These are phyloP conservation scores for Volvox carteri DNA, from an alignment of 163 green algal genomes.

Conservation along the genomic window DNA sequence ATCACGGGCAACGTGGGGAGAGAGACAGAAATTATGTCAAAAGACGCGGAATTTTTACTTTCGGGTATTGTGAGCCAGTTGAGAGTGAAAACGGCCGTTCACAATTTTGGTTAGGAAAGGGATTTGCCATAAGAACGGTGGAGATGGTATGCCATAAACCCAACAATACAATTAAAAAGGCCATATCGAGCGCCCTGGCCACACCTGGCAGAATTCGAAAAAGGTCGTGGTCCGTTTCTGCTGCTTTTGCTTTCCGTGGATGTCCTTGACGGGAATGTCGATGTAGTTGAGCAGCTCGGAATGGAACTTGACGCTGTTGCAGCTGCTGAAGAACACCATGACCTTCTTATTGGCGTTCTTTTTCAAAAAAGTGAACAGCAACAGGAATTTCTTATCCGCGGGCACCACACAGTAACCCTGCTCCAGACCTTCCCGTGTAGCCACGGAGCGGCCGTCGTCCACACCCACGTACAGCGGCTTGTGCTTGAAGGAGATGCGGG, in stretches of 20 bases:
- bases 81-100: no score
- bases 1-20: no score
- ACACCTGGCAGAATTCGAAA: conserved; percentile 95
- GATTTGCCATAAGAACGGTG: no score
- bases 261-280: conserved; percentile 95
- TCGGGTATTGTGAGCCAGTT: no score
- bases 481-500: conserved; percentile 94
- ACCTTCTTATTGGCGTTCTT: conserved; percentile 99
- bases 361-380: conserved; percentile 99
- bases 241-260: conserved; percentile 99
- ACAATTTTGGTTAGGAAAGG: no score
- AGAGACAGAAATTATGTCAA: background rate
- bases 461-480: conserved; percentile 97
- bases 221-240: conserved; percentile 96
- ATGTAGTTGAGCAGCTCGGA: conserved; percentile 99
- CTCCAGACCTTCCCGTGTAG: conserved; percentile 95
- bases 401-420: conserved; percentile 97
- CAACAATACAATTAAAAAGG: no score
- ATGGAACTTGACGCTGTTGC: conserved; percentile 96
- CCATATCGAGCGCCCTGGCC: no score
- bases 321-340: conserved; percentile 98
- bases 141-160: no score
- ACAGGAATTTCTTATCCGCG: conserved; percentile 93
- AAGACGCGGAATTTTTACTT: no score
- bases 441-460: conserved; percentile 82